Conservation (phyloP, 179 eudicot species). For the Beta lomatogona region DNA sequence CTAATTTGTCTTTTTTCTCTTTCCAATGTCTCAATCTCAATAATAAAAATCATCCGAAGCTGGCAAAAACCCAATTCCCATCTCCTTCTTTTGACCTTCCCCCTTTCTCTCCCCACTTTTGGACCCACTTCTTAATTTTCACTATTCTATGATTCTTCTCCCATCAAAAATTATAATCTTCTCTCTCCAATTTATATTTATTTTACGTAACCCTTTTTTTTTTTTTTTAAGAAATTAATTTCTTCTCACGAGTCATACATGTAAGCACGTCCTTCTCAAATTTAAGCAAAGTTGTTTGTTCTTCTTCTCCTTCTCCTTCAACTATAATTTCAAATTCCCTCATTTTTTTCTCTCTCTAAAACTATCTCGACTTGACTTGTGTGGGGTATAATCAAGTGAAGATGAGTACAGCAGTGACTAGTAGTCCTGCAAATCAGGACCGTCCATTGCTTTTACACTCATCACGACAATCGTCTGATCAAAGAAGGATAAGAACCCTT, state of each 20-base stretch:
- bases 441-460: constrained; percentile 27
- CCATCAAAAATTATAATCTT: not conserved
- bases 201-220: not conserved
- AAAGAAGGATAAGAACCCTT: constrained; percentile 31
- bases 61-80: constrained; percentile 5
- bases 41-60: constrained; percentile 13
- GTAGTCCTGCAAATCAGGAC: constrained; percentile 23
- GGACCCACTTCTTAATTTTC: not conserved
- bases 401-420: constrained; percentile 25
- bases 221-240: not conserved
- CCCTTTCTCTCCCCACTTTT: not conserved
- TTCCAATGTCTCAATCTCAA: constrained; percentile 34
- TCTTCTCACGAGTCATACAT: constrained; percentile 34
- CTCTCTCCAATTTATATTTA: not conserved
- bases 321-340: not conserved
- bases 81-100: constrained; percentile 13
- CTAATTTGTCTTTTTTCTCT: constrained; percentile 16
- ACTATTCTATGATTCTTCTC: not conserved
- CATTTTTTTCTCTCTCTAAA: not conserved
- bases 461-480: constrained; percentile 26
- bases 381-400: not conserved
- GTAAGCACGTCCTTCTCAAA: constrained; percentile 11
- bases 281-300: not conserved
- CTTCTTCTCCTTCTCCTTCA: not conserved
- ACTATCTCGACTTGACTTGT: not conserved